Conservation (phyloP, 2,329 filamentous ascomycete genomes). For the Leptographium radiaticola region DNA sequence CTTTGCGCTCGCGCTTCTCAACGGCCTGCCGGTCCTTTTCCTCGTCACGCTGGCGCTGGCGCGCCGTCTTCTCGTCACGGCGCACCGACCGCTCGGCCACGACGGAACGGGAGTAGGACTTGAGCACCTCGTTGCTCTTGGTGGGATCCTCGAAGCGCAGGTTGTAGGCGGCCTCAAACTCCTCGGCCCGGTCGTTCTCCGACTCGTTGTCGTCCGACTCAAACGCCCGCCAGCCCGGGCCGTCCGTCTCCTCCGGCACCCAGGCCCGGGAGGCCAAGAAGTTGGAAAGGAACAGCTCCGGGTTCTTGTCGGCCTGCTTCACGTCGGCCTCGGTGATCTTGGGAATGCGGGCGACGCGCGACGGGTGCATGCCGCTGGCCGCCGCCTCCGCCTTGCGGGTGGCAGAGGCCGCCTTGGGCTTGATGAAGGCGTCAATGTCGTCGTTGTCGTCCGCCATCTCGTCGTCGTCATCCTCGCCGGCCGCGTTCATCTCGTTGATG, state of each 20-base stretch:
- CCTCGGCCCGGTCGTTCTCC: constrained; percentile 60
- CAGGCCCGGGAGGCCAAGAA: constrained; percentile 89
- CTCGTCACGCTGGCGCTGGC: constrained; percentile 66
- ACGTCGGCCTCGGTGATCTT: constrained; percentile 50
- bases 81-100: constrained; percentile 73
- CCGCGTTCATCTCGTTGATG: constrained; percentile 66
- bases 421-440: constrained; percentile 61
- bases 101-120: constrained; percentile 80
- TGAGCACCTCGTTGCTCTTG: constrained; percentile 75
- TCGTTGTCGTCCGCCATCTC: constrained; percentile 34
- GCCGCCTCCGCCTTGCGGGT: constrained; percentile 13
- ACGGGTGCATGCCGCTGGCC: constrained; percentile 40
- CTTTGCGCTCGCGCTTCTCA: constrained; percentile 60
- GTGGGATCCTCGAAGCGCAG: constrained; percentile 86
- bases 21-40: constrained; percentile 68
- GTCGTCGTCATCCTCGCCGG: constrained; percentile 42
- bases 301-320: constrained; percentile 69
- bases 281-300: constrained; percentile 81
- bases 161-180: constrained; percentile 90
- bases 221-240: constrained; percentile 59
- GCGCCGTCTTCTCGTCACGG: constrained; percentile 63
- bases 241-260: constrained; percentile 43
- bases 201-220: constrained; percentile 88
- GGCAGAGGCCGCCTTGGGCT: constrained; percentile 46
- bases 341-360: constrained; percentile 29